Evolutionary conservation across 352 stramenopile species (phyloP).

Genomic region (Globisporangium uncinulatum): DNA sequence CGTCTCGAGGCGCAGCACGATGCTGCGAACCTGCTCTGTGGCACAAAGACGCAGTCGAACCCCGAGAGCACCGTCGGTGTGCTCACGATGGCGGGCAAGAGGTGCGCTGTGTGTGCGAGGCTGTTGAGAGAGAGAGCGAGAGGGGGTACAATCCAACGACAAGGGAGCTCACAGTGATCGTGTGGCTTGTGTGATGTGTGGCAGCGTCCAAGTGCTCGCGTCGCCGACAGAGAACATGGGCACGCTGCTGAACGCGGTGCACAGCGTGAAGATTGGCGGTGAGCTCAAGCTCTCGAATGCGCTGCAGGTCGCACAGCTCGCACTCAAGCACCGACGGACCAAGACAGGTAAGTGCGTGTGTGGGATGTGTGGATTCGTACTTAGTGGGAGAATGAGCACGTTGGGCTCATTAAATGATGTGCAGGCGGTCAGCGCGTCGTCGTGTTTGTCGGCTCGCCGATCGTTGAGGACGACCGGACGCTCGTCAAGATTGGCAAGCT

Average conservation of each 20-base stretch:
- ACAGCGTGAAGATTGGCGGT: slow-evolving; percentile 88
- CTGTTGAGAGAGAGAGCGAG: background rate
- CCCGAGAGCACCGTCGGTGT: slow-evolving; percentile 98
- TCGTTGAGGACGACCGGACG: slow-evolving; percentile 87
- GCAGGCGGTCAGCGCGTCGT: slow-evolving; percentile 87
- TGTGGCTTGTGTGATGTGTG: slow-evolving; percentile 1
- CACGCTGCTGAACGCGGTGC: slow-evolving; percentile 94
- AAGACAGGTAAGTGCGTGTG: slow-evolving; percentile 89
- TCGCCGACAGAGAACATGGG: slow-evolving; percentile 98
- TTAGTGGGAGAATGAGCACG: background rate
- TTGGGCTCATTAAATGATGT: too few relatives aligned
- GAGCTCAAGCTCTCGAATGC: slow-evolving; percentile 92
- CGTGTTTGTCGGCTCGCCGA: slow-evolving; percentile 95
- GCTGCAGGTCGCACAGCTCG: slow-evolving; percentile 96
- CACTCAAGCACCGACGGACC: slow-evolving; percentile 98
- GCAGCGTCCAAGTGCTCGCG: slow-evolving; percentile 91
- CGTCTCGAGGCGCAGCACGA: slow-evolving; percentile 98
- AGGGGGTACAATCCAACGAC: background rate
- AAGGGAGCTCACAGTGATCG: background rate
- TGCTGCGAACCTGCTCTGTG: slow-evolving; percentile 96
- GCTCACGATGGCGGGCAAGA: slow-evolving; percentile 92
- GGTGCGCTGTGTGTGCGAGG: slow-evolving; percentile 30
- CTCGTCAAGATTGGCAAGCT: slow-evolving; percentile 96
- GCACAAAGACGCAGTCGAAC: slow-evolving; percentile 96
- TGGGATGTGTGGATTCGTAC: background rate